These are phyloP conservation scores for Amylostereum chailletii DNA, from an alignment of 1,284 basidiomycete genomes.

Conservation along the genomic window DNA sequence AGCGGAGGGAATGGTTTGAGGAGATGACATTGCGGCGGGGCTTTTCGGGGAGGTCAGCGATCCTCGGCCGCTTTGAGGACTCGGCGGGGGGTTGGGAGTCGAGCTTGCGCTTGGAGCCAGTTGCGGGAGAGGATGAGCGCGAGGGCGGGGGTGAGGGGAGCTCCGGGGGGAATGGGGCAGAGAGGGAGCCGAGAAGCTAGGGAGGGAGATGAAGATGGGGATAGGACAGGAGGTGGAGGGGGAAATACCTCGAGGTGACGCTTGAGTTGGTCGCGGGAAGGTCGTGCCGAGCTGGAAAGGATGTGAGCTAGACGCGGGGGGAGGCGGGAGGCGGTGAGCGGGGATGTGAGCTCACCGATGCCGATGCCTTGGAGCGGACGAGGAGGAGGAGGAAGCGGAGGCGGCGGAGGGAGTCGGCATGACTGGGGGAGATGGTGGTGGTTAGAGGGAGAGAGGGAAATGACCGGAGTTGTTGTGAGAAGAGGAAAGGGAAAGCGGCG, in stretches of 20 bases:
- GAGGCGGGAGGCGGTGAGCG: conserved; percentile 9
- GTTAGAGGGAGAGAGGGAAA: conserved; percentile 28
- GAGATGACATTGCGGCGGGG: conserved; percentile 12
- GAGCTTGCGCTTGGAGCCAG: conserved; percentile 52
- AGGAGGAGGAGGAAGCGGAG: conserved; percentile 17
- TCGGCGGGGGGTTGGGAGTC: conserved; percentile 30
- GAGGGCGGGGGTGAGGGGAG: conserved; percentile 65
- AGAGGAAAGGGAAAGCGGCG: conserved; percentile 4
- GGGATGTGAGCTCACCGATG: conserved; percentile 26
- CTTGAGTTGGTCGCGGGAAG: conserved; percentile 53
- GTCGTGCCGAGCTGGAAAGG: conserved; percentile 24
- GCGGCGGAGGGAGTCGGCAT: conserved; percentile 18
- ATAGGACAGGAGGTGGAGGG: conserved; percentile 9
- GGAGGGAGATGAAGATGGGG: conserved; percentile 10
- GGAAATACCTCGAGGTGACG: conserved; percentile 46
- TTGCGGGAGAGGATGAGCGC: conserved; percentile 49
- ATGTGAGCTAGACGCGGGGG: conserved; percentile 16
- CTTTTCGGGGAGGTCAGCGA: conserved; percentile 27
- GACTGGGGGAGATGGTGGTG: conserved; percentile 25
- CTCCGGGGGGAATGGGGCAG: conserved; percentile 47
- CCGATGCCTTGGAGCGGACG: conserved; percentile 17
- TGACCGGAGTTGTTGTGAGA: conserved; percentile 14
- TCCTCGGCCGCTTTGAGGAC: conserved; percentile 50
- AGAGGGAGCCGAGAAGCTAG: conserved; percentile 52
- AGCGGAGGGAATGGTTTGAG: conserved; percentile 18